Evolutionary conservation across 2,329 filamentous ascomycete species (phyloP).

Genomic region (Trichoderma simmonsii): DNA sequence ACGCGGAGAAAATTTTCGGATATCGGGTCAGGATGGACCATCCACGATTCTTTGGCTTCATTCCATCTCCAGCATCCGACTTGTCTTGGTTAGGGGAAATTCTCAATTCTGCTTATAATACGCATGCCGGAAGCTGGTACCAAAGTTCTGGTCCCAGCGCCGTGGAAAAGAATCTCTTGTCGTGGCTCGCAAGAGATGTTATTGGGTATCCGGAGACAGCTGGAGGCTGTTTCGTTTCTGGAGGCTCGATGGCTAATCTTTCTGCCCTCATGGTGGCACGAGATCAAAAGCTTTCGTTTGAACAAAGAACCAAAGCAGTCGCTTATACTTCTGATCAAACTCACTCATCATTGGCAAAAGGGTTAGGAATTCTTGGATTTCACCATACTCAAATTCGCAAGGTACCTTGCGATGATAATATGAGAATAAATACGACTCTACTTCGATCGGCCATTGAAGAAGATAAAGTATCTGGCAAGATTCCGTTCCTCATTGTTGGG

Average conservation of each 20-base stretch:
- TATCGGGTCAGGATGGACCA: slow-evolving; percentile 20
- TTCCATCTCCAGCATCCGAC: slow-evolving; percentile 25
- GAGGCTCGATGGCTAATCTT: slow-evolving; percentile 28
- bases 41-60: slow-evolving; percentile 25
- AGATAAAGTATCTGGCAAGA: slow-evolving; percentile 13
- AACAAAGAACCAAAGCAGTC: slow-evolving; percentile 11
- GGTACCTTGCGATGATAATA: slow-evolving; percentile 15
- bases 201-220: slow-evolving; percentile 22
- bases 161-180: slow-evolving; percentile 25
- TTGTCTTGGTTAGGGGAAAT: slow-evolving; percentile 28
- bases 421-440: neutral
- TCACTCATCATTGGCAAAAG: slow-evolving; percentile 22
- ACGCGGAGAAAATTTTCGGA: slow-evolving; percentile 7
- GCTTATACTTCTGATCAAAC: slow-evolving; percentile 23
- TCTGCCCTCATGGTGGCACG: slow-evolving; percentile 25
- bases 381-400: slow-evolving; percentile 10
- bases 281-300: slow-evolving; percentile 18
- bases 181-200: slow-evolving; percentile 20
- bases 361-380: slow-evolving; percentile 21
- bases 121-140: slow-evolving; percentile 22
- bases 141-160: slow-evolving; percentile 25
- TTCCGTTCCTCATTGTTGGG: slow-evolving; percentile 21
- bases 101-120: slow-evolving; percentile 24
- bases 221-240: slow-evolving; percentile 26
- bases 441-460: slow-evolving; percentile 11